These are phyloP conservation scores for Cyberlindnera maritima DNA, from an alignment of 805 yeast genomes.

Conservation along the genomic window DNA sequence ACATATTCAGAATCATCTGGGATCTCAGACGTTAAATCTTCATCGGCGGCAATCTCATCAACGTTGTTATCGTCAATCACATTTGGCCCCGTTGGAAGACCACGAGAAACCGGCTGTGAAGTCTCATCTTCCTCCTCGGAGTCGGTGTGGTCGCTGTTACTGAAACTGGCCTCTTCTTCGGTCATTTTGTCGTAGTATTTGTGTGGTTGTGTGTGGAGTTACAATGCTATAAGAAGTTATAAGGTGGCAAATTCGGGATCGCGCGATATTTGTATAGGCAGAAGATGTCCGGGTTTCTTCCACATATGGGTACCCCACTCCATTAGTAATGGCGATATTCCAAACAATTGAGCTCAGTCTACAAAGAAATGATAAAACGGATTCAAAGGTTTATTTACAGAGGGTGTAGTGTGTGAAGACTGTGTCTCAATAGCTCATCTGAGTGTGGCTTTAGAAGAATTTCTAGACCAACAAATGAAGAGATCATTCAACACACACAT, in stretches of 20 bases:
- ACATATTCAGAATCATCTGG: constrained; percentile 58
- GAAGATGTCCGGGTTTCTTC: constrained; percentile 2
- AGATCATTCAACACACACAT: no score
- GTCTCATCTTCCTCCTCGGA: constrained; percentile 19
- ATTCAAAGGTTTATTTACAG: not conserved
- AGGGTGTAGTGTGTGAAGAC: not conserved
- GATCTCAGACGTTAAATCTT: constrained; percentile 52
- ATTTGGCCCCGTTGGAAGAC: constrained; percentile 11
- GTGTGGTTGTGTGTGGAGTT: not conserved
- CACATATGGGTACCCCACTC: not conserved
- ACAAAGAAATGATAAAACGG: not conserved
- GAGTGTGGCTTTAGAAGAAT: no score
- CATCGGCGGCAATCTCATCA: constrained; percentile 66
- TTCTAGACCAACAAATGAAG: no score
- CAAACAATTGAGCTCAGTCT: not conserved
- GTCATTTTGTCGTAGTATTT: constrained; percentile 2
- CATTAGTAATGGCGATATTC: not conserved
- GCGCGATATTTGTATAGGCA: no score
- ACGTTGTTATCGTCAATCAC: constrained; percentile 33
- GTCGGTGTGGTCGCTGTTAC: constrained; percentile 25
- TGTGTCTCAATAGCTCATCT: no score
- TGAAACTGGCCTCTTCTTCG: constrained; percentile 6
- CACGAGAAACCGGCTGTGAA: constrained; percentile 9
- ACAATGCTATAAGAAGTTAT: no score
- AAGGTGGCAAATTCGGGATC: not conserved